Evolutionary conservation across 2,329 filamentous ascomycete genomes (phyloP).

Genomic region (Alternaria metachromatica): DNA sequence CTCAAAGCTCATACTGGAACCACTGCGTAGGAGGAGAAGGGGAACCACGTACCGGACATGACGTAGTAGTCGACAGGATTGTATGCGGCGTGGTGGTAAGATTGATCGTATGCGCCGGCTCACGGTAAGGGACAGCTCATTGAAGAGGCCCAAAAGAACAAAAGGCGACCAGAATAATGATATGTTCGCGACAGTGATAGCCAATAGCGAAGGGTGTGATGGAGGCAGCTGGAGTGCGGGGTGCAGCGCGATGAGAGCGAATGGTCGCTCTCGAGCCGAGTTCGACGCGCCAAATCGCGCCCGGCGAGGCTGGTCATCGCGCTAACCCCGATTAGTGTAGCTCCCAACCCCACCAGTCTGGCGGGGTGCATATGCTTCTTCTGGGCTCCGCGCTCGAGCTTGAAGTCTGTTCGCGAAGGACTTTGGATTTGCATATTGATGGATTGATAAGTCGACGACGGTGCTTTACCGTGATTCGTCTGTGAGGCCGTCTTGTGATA

Average conservation of each 20-base stretch:
- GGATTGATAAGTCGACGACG: no score
- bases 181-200: background rate
- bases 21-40: no score
- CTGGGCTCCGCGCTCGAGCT: no score
- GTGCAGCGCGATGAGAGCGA: background rate
- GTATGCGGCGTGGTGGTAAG: background rate
- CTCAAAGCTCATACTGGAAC: background rate
- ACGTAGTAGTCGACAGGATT: background rate
- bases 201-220: background rate
- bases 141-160: background rate
- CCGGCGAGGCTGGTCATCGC: background rate
- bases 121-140: background rate
- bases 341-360: background rate
- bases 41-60: background rate
- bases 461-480: no score
- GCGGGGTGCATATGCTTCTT: background rate
- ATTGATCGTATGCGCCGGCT: background rate
- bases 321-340: background rate
- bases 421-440: no score
- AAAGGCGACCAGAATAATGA: background rate
- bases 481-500: no score
- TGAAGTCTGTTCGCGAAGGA: no score
- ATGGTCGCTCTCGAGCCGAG: background rate
- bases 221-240: background rate
- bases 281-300: background rate